These are phyloP conservation scores for Cornus florida DNA, from an alignment of 148 eudicot species.

Conservation along the genomic window DNA sequence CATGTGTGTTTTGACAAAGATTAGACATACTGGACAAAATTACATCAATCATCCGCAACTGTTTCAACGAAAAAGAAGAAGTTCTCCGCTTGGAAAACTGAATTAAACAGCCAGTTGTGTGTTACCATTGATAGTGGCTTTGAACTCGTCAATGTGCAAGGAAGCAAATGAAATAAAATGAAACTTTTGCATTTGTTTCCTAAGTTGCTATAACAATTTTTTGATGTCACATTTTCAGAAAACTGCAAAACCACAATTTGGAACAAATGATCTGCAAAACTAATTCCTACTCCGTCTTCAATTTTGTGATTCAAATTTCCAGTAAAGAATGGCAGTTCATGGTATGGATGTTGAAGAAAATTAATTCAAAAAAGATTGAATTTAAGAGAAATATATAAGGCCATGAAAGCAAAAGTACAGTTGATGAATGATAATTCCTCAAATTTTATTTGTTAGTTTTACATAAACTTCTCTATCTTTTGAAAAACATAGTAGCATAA, in stretches of 20 bases:
- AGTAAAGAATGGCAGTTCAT: not conserved
- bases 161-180: not conserved
- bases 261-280: too few species aligned
- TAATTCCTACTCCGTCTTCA: not conserved
- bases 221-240: too few species aligned
- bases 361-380: too few species aligned
- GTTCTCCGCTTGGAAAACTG: not conserved
- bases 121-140: not conserved
- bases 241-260: not conserved
- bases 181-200: not conserved
- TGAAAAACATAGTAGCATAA: not conserved
- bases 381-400: too few species aligned
- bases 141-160: not conserved
- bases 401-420: too few species aligned
- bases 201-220: not conserved
- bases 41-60: conserved; percentile 13
- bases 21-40: conserved; percentile 1
- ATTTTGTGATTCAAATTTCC: not conserved
- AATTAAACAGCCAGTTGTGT: too few species aligned
- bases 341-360: not conserved
- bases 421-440: too few species aligned
- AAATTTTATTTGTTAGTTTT: too few species aligned
- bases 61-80: not conserved
- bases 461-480: too few species aligned
- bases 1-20: not conserved